These are phyloP conservation scores for Immersiella caudata DNA, from an alignment of 495 filamentous ascomycete species.

Conservation along the genomic window DNA sequence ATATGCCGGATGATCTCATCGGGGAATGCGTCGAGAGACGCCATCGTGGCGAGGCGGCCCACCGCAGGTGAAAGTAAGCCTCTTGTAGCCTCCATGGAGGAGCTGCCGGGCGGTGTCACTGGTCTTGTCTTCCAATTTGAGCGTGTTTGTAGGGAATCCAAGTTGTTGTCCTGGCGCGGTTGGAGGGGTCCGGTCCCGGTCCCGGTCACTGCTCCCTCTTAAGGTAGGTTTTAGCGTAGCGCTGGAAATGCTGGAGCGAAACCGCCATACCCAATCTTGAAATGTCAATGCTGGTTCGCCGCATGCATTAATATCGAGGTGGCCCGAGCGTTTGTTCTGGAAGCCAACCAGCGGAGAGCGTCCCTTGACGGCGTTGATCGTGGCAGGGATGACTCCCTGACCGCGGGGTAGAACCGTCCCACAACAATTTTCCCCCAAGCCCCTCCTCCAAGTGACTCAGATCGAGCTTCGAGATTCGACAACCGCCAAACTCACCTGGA, in stretches of 20 bases:
- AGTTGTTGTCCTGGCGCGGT: not conserved
- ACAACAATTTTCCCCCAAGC: slow-evolving; percentile 26
- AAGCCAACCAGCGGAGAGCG: slow-evolving; percentile 1
- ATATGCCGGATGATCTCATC: slow-evolving; percentile 77
- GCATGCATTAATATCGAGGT: slow-evolving; percentile 5
- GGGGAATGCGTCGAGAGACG: slow-evolving; percentile 55
- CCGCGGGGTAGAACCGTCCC: slow-evolving; percentile 20
- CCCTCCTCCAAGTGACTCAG: slow-evolving; percentile 33
- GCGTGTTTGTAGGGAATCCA: not conserved
- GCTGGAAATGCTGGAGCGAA: not conserved
- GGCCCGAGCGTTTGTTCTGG: slow-evolving; percentile 9
- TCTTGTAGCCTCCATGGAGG: not conserved
- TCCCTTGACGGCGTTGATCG: not conserved
- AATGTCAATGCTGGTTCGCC: not conserved
- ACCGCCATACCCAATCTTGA: no score
- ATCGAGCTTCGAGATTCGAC: slow-evolving; percentile 28
- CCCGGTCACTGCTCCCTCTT: not conserved
- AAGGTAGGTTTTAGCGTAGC: not conserved
- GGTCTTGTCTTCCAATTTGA: not conserved
- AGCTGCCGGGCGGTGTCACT: not conserved
- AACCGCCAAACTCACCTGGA: slow-evolving; percentile 5
- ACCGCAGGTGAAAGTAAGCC: no score
- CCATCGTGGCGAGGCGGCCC: slow-evolving; percentile 23
- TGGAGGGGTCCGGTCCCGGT: not conserved
- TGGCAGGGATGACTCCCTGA: slow-evolving; percentile 13